Base-by-base conservation (phyloP, 2,329 filamentous ascomycete genomes). In the Scytalidium sp. region DNA sequence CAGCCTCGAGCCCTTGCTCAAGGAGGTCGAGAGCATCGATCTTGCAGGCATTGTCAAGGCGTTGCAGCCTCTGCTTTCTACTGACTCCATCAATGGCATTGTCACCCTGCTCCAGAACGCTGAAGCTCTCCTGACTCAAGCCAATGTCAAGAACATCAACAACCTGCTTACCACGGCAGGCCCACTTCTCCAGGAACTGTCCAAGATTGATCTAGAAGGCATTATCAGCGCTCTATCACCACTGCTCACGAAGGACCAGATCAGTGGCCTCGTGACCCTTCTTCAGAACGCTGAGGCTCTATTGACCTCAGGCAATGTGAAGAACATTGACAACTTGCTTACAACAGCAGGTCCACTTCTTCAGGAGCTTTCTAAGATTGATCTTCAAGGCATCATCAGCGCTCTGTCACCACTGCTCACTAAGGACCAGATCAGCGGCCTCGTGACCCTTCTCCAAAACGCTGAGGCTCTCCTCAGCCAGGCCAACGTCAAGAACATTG, bases 331-430 rank as follows among this genome's bases (percentile, higher is more conserved):
- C 19, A 17, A 7, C 45, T 27, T 41, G 15, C 19, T 47, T 40
- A 42, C 20, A 5, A 25, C 3, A 15, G 25, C 25, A 7, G 25
- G 25, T 29, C 25, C 25, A 8, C 25, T 29, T 13, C 7, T 29
- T 13, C 8, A 29, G 7, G 13, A 13, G 7, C 57, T 70, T 3
- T 54, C 50, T 1, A 55, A 64, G 1, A 56, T 73, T 19, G 70
- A 71, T 42, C 60, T 69, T 5, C 51, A 67, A 9, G 64, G 66
- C 2, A 57, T 71, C 1, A 52, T 71, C 2, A 50, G 63, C 17
- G 59, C 55, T 1, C 19, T 66, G 3, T 51, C 60, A 17, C 61
- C 64, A 6, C 52, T 67, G 3, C 55, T 66, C 7, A 58, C 50
- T 11, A 55, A 63, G 6, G 62, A 65, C 9, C 55, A 59, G 0